Evolutionary conservation across 139 green algal species (phyloP).

Genomic region (Pleodorina starrii): DNA sequence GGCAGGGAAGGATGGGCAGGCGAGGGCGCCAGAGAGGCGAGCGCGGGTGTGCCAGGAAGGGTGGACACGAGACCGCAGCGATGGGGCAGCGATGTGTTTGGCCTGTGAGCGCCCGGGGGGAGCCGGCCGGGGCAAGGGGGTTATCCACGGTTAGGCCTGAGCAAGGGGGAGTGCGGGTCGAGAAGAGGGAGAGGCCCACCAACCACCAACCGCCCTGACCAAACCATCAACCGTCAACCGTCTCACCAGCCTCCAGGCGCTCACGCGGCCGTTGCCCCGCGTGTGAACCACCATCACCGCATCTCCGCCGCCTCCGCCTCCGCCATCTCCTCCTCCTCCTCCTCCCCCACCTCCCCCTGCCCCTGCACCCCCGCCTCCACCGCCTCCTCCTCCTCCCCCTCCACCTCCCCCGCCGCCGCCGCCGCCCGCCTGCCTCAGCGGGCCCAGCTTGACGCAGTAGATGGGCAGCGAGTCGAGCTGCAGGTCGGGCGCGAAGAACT

Average conservation of each 20-base stretch:
- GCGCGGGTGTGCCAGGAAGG: no score
- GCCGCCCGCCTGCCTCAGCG: not conserved
- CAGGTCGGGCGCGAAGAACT: constrained; percentile 33
- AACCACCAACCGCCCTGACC: not conserved
- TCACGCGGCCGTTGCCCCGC: constrained; percentile 36
- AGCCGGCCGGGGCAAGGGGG: no score
- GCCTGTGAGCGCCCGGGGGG: no score
- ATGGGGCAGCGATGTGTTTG: no score
- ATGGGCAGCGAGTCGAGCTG: constrained; percentile 33
- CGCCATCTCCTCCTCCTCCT: not conserved
- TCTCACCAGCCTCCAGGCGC: constrained; percentile 46
- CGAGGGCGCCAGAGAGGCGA: no score
- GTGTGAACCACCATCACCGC: constrained; percentile 45
- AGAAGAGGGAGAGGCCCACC: no score
- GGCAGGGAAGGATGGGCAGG: no score
- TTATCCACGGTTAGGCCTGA: no score
- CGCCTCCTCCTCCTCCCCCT: not conserved
- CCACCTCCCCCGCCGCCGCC: not conserved
- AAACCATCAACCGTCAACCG: not conserved
- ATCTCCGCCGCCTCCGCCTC: not conserved
- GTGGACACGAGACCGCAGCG: no score
- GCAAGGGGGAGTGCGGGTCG: no score
- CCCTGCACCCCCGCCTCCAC: not conserved
- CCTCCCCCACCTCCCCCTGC: not conserved
- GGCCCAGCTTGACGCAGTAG: not conserved